Conservation (phyloP, 2,329 filamentous ascomycete species). For the Claviceps sp. region DNA sequence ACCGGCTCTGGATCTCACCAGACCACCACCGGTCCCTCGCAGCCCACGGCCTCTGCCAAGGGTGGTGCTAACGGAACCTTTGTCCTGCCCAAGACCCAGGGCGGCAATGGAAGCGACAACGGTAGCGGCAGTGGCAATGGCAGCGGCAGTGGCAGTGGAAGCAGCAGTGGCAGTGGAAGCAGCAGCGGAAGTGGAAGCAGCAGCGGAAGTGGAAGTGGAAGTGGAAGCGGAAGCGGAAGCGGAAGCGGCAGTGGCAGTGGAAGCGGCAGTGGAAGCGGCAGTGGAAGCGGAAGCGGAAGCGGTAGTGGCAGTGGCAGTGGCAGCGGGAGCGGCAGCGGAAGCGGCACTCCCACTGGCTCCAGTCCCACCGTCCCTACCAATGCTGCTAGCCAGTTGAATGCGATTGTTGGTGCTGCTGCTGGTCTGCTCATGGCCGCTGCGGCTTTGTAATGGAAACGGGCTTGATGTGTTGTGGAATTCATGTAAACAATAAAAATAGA, state of each 20-base stretch:
- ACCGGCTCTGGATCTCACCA: neutral
- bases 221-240: fast-evolving
- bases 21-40: neutral
- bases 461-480: neutral
- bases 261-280: too few species aligned
- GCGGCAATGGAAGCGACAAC: too few species aligned
- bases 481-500: neutral
- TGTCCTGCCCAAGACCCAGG: too few species aligned
- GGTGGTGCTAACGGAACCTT: too few species aligned
- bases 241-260: too few species aligned
- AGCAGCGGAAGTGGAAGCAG: too few species aligned
- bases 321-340: neutral
- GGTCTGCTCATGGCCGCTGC: slow-evolving; percentile 18
- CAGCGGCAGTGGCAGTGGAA: too few species aligned
- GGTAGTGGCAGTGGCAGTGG: too few species aligned
- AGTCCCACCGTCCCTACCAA: slow-evolving; percentile 1
- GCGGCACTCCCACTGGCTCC: neutral
- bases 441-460: slow-evolving; percentile 13
- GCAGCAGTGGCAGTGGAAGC: too few species aligned
- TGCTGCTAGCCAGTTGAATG: slow-evolving; percentile 15
- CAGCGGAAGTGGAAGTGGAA: too few species aligned
- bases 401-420: slow-evolving; percentile 17
- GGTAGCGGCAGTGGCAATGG: too few species aligned
- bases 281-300: fast-evolving
- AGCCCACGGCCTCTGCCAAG: too few species aligned